Base-by-base conservation (phyloP, 495 filamentous ascomycete genomes). In the Neurospora sp. region DNA sequence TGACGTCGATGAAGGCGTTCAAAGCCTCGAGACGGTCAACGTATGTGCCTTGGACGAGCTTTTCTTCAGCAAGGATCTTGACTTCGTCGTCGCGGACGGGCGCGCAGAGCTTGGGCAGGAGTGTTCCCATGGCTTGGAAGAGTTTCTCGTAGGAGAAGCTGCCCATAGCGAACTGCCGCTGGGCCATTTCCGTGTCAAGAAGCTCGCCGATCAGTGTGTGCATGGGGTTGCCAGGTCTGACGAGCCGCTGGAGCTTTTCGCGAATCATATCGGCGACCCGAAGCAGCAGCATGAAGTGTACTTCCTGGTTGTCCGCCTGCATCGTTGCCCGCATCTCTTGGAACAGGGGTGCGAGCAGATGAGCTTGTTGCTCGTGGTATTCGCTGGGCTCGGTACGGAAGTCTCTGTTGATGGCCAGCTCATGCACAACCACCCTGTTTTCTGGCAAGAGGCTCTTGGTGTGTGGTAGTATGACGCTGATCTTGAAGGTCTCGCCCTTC, bases 21-120 rank as follows among this genome's bases (percentile, higher is more conserved):
- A 98, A 84, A 39, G 92, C 90, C 72, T 94, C 91, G 5, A 98
- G 85, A 69, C 94, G 92, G 76, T 93, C 90, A 23, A 97, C 94
- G 66, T 95, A 90, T 80, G 94, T 92, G 1, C 91, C 92, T n/a
- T 86, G 79, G 41, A 82, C 81, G 5, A 91, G 89, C 31, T 84
- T 91, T 77, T 93, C 90, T 27, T 93, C 90, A 3, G 91, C 84
- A 27, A 98, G 87, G 2, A 86, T 89, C 78, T 94, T 93, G 62
- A 97, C 93, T 77, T 93, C 91, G 11, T 88, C 90, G 75, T 99
- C 96, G 3, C 96, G 88, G 73, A 94, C 91, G 3, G 96, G 96
- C 5, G 96, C 95, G 80, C 96, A 99, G 23, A 99, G 91, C 77
- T 92, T 92, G 18, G 96, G 96, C n/a, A 99, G 86, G 46, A 99